Conservation (phyloP, 2,329 filamentous ascomycete genomes). For the Aspergillus pseudoviridinutans region DNA sequence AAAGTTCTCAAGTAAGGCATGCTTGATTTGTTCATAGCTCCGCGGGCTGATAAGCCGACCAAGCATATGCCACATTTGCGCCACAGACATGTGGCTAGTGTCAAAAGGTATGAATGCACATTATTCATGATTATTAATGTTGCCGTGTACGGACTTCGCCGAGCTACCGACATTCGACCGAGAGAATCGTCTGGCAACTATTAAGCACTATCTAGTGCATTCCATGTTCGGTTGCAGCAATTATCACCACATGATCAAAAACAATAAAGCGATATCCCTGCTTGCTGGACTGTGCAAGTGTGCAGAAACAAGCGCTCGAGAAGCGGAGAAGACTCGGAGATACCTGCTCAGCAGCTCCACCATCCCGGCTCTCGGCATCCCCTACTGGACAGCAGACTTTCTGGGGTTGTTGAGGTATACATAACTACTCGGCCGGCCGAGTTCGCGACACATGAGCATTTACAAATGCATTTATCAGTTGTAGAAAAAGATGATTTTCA, state of each 20-base stretch:
- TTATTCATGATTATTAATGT: neutral
- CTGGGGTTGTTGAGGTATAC: neutral
- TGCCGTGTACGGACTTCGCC: conserved; percentile 3
- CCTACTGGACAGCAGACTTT: neutral
- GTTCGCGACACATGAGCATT: neutral
- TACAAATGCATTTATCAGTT: neutral
- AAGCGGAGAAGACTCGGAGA: neutral
- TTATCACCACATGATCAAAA: neutral
- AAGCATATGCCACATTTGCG: neutral
- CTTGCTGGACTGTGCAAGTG: neutral
- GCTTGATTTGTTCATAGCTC: neutral
- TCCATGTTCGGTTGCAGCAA: neutral
- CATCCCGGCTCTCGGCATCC: neutral
- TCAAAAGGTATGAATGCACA: neutral
- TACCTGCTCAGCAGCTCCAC: neutral
- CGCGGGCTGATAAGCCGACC: neutral
- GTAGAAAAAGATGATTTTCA: neutral
- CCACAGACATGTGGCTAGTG: neutral
- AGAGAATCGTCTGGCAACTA: conserved; percentile 2
- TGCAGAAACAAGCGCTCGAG: neutral
- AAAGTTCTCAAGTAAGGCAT: neutral
- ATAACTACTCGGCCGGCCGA: neutral
- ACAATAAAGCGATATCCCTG: neutral
- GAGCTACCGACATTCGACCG: neutral
- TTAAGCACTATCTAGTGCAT: conserved; percentile 1